Conservation (phyloP, 23 red algal genomes). For the Chondrus crispus region DNA sequence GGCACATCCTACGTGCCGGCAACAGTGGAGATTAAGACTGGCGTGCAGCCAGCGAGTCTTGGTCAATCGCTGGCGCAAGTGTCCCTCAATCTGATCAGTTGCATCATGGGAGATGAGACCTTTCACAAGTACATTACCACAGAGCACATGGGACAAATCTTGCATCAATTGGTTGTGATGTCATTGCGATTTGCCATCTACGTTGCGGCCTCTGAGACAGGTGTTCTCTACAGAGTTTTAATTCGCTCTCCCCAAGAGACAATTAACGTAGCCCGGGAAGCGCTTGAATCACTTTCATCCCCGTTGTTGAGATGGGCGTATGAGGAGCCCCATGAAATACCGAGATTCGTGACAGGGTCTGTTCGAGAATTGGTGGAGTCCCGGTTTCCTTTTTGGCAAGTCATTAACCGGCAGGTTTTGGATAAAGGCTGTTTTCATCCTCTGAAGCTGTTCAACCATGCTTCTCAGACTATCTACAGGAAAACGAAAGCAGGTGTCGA, state of each 20-base stretch:
- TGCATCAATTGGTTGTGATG: neutral
- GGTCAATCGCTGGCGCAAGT: neutral
- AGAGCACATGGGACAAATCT: neutral
- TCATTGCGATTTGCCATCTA: neutral
- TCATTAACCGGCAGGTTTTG: neutral
- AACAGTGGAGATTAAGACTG: neutral
- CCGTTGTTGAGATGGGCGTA: neutral
- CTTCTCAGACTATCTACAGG: neutral
- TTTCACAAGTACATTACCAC: neutral
- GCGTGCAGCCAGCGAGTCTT: neutral
- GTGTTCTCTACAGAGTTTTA: neutral
- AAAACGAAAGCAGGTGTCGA: conserved; percentile 1
- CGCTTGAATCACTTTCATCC: neutral
- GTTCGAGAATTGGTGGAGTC: neutral
- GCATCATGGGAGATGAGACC: neutral
- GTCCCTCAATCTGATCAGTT: neutral
- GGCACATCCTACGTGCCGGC: neutral
- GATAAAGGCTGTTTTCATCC: neutral
- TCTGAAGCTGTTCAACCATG: neutral
- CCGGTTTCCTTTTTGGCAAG: neutral
- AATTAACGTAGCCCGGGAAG: neutral
- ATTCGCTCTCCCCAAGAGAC: neutral
- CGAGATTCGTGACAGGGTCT: neutral
- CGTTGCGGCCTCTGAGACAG: neutral
- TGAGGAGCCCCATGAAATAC: neutral